Evolutionary conservation across 1,284 basidiomycete genomes (phyloP), one percentile per base, ranked within the genome.

Genomic region (Coniferiporia sulphurascens): DNA sequence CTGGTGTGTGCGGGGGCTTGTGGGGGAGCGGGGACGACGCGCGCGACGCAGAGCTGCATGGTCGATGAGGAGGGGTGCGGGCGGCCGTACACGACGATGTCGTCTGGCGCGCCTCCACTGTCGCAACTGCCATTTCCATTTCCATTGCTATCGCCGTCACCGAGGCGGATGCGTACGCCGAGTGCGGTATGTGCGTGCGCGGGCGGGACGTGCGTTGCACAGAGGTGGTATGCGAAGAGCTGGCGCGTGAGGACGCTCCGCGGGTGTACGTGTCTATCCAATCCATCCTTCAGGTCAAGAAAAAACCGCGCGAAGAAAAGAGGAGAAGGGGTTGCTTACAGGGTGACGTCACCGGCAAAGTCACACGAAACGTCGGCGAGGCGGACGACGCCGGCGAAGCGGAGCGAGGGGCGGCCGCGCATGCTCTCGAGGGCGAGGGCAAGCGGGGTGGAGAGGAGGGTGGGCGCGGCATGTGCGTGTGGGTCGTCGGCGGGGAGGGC

Each of bases 371-470:
- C 68, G 45, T 85, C 81, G 34, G 73, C 68, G 48, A 88, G 67
- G 38, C 73, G 74, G 22, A 82, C 76, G 0, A 76, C 76, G 1
- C 83, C 85, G 53, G 83, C 72, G 60, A 88, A 79, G 38, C 80
- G 76, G 21, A 91, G 72, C 35, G 78, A 79, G 0, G 84, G 85
- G 41, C 86, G 73, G n/a, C 88, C 86, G 48, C 87, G 85, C 87
- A 91, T 88, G 70, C 82, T 89, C 71, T 91, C 89, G 55, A 91
- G 67, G 0, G 87, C 85, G 27, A 91, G 70, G 1, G 88, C 85
- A 9, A 91, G 74, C 0, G 85, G 84, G 60, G 87, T 88, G 55
- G 85, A 74, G 22, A 91, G 75, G 6, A 91, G 72, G 17, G 71
- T 64, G 10, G 61, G 41, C 19, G 66, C 48, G 5, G 27, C n/a